Evolutionary conservation across 2,329 filamentous ascomycete genomes (phyloP).

Genomic region (Ophiostoma novo-ulmi): DNA sequence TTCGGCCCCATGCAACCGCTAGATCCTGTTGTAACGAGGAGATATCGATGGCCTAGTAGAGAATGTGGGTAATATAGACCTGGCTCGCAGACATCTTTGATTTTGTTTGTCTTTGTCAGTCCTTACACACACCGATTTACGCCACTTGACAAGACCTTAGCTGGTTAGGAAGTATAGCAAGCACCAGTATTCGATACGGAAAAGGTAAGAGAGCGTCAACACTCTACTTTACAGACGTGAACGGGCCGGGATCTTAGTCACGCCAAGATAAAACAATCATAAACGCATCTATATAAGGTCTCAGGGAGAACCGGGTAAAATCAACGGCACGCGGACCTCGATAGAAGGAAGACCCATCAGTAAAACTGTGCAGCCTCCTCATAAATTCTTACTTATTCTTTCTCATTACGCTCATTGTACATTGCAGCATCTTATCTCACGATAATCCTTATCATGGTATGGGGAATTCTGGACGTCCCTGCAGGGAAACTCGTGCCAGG

Average conservation of each 20-base stretch:
- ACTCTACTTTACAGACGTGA: not conserved
- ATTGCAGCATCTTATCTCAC: not conserved
- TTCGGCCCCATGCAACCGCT: slow-evolving; percentile 9
- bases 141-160: not conserved
- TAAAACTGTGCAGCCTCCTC: not conserved
- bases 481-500: slow-evolving; percentile 45
- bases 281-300: not conserved
- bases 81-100: not conserved
- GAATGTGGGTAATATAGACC: not conserved
- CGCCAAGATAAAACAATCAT: not conserved
- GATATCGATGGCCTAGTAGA: not conserved
- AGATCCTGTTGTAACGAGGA: not conserved
- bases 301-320: not conserved
- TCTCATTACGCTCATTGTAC: not conserved
- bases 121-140: not conserved
- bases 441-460: slow-evolving; percentile 37
- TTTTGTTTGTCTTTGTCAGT: not conserved
- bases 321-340: not conserved
- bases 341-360: not conserved
- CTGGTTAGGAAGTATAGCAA: not conserved
- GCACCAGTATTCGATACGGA: not conserved
- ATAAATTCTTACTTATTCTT: not conserved
- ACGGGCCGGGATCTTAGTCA: not conserved
- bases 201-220: not conserved
- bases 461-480: slow-evolving; percentile 44